Base-by-base conservation (phyloP, 805 yeast genomes). In the Sugiyamaella qingdaonensis region DNA sequence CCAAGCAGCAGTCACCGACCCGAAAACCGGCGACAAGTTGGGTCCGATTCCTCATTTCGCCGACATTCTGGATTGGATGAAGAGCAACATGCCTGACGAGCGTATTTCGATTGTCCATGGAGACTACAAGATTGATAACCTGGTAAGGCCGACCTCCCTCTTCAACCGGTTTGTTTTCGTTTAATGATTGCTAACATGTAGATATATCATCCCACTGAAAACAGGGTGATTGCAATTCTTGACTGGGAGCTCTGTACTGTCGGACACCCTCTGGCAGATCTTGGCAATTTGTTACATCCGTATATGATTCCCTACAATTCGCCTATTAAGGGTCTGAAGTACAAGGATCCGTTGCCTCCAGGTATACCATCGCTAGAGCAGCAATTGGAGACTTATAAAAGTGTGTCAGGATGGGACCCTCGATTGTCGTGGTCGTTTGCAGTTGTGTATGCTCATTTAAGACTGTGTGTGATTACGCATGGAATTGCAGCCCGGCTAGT, bases 241-340 rank as follows among this genome's bases (percentile, higher is more conserved):
- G 86, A 82, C 61, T 82, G 87, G 87, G 87, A 82, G 62, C 67
- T 82, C 37, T 80, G 85, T 57, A 82, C 86, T 0, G 69, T 79
- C 53, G 87, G 87, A 0, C 84, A 81, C 58, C 87, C 87, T 0
- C 64, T 81, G 44, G 81, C 83, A 54, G 87, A 82, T 59, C 67
- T 82, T 31, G 78, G 84, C 14, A 82, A 82, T 61, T 69, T 81
- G 29, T 67, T 82, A 24, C 84, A 79, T 61, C 82, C 84, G 10
- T 80, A 74, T 61, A 73, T 70, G 43, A 61, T 79, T 53, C 78
- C 84, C 0, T 59, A 63, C 7, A 8, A 47, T 62, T n/a, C 32
- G 29, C 27, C 34, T 34, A 35, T 37, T 14, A 27, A 33, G 11
- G 56, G 50, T 10, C 35, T 51, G 39, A 49, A 52, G 31, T 46